Evolutionary conservation across 495 filamentous ascomycete genomes (phyloP), one percentile per base, ranked within the genome.

Genomic region (Penicillium fimorum): DNA sequence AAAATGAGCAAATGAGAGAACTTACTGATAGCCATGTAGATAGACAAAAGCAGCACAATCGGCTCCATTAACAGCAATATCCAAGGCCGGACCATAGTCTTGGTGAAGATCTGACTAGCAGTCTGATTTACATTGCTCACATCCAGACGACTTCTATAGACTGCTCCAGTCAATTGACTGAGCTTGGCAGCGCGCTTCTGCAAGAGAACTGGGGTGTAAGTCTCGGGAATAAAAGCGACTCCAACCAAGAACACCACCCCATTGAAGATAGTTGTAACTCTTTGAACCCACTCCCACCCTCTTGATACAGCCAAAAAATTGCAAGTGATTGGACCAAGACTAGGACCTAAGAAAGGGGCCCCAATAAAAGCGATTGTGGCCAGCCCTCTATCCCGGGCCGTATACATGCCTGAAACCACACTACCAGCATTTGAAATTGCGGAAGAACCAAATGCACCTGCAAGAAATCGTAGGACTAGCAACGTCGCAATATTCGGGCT

Each of bases 351-450:
- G 66, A 86, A 84, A 1, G 83, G 81, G 8, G 82, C 81, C 18
- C 72, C 73, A 47, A 78, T 73, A 55, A 84, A 87, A 17, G 84
- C 56, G 27, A 74, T 73, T n/a, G 73, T 69, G 0, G 84, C 85
- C 2, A 84, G 59, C 3, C 85, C 84, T 56, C 84, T 75, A 55
- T 87, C 68, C 41, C 58, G 62, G 5, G 78, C 76, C 5, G 65
- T 60, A 53, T 84, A 88, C 53, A 87, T 82, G 53, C 87, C 83
- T 15, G 83, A 78, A 59, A 87, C 81, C 25, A 85, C 78, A 37
- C 82, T 83, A 15, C 82, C 81, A 8, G 78, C 68, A 65, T 86
- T 87, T 3, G 82, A 81, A 53, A 86, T 51, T 25, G 82, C 74
- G 2, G 82, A 82, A 4, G 81, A 77, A 9, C 86, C 86, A 67